Evolutionary conservation across 1,139 yeast genomes (phyloP), one percentile per base, ranked within the genome.

Genomic region (Candida tropicalis): DNA sequence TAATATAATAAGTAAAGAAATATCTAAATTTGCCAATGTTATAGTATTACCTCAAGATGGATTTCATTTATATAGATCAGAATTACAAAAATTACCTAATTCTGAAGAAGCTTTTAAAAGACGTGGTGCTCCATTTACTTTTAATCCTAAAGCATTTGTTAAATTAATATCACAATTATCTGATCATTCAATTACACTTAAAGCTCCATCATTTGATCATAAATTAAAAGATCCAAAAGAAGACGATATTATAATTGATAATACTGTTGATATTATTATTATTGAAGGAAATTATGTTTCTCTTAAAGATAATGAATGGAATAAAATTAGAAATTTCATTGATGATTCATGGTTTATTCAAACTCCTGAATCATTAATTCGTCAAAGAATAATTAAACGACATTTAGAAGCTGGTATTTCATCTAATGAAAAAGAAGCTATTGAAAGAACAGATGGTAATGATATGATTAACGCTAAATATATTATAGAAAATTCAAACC

Each of bases 111-210:
- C 96, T 0, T 65, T 81, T 29, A 61, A 66, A 31, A 68, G 89
- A 50, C 74, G 97, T 41, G 97, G 97, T 0, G 86, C 96, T 0
- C 95, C 96, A 1, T 80, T 76, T 55, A 89, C 97, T 0, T 90
- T 90, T 64, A 90, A 91, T 59, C 76, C 87, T 4, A 55, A 60
- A 5, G 59, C 57, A 13, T 70, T 71, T 47, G 54, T 70, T 13
- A 48, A 47, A 2, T 51, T 62, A 31, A 59, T 72, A 1, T 44
- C 51, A 17, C 43, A 47, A 17, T 49, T 69, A 26, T 58, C 52
- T 13, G 51, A 53, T 32, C 47, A 51, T 5, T 42, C 68, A 61
- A 35, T 50, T 51, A 40, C 50, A 51, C 26, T 60, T 56, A 23
- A 47, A 50, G 79, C 82, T 2, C 97, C 97, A 0, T 84, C 87